Evolutionary conservation across 495 filamentous ascomycete genomes (phyloP).

Genomic region (Podospora bellae-mahoneyi): DNA sequence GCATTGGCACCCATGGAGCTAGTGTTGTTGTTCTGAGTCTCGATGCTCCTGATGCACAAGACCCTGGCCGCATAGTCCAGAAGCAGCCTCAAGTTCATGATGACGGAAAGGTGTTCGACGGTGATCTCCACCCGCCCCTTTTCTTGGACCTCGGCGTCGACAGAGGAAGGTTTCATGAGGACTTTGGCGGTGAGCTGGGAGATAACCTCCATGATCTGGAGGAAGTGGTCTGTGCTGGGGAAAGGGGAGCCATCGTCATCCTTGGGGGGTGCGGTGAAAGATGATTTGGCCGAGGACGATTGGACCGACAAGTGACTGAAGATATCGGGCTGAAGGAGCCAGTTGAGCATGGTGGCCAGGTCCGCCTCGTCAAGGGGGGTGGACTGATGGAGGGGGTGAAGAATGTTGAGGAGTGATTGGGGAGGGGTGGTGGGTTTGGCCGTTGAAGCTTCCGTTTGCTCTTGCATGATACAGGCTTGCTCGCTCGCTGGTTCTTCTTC

Average conservation of each 20-base stretch:
- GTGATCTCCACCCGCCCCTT: not conserved
- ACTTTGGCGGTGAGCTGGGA: constrained; percentile 8
- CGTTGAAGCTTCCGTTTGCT: not conserved
- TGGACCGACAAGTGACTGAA: not conserved
- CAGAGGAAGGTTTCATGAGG: not conserved
- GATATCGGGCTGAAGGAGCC: not conserved
- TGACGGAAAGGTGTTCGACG: constrained; percentile 1
- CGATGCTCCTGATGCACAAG: constrained; percentile 6
- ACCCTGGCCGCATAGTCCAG: constrained; percentile 9
- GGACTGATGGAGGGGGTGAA: constrained; percentile 6
- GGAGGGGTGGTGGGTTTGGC: not conserved
- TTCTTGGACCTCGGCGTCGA: not conserved
- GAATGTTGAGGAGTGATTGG: not conserved
- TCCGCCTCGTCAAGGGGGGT: constrained; percentile 4
- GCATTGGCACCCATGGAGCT: not conserved
- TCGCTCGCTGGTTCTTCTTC: not conserved
- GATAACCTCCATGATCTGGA: constrained; percentile 12
- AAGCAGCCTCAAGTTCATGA: constrained; percentile 8
- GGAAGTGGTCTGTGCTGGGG: constrained; percentile 6
- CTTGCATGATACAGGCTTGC: too few species aligned
- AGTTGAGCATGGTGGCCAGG: constrained; percentile 6
- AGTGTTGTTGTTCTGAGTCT: not conserved
- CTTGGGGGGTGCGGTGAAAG: not conserved
- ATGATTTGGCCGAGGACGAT: not conserved
- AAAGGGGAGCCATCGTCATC: not conserved